Conservation (phyloP, 2,329 filamentous ascomycete species). For the Cytospora mali region DNA sequence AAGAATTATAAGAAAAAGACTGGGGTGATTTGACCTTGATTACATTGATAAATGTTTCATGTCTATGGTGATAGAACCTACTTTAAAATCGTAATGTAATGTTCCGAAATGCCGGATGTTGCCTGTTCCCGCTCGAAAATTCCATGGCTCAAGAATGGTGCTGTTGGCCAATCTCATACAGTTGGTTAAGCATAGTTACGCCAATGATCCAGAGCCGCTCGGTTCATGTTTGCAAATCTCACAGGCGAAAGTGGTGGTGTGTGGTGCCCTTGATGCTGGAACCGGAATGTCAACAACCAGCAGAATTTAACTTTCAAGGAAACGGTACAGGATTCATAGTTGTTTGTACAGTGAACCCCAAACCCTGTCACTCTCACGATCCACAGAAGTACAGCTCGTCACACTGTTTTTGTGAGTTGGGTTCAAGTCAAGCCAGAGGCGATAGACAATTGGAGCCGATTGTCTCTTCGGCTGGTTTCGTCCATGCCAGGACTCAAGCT, state of each 20-base stretch:
- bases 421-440: conserved; percentile 1
- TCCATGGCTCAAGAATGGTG: not conserved
- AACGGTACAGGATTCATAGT: not conserved
- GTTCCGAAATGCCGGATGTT: conserved; percentile 2
- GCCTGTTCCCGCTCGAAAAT: not conserved
- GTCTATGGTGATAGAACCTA: not conserved
- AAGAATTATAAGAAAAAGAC: no score
- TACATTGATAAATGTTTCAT: not conserved
- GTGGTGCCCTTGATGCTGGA: not conserved
- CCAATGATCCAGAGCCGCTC: conserved; percentile 19
- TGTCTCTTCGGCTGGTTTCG: not conserved
- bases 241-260: conserved; percentile 1
- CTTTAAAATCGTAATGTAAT: conserved; percentile 9
- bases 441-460: conserved; percentile 1
- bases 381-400: not conserved
- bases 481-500: not conserved
- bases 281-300: not conserved
- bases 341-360: not conserved
- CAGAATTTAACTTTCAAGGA: not conserved
- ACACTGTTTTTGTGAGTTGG: not conserved
- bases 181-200: not conserved
- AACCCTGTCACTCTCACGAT: not conserved
- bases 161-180: not conserved
- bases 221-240: conserved; percentile 6
- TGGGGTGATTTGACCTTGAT: not conserved